Conservation (phyloP, 257 asterid genomes). For the Marsdenia floribunda region DNA sequence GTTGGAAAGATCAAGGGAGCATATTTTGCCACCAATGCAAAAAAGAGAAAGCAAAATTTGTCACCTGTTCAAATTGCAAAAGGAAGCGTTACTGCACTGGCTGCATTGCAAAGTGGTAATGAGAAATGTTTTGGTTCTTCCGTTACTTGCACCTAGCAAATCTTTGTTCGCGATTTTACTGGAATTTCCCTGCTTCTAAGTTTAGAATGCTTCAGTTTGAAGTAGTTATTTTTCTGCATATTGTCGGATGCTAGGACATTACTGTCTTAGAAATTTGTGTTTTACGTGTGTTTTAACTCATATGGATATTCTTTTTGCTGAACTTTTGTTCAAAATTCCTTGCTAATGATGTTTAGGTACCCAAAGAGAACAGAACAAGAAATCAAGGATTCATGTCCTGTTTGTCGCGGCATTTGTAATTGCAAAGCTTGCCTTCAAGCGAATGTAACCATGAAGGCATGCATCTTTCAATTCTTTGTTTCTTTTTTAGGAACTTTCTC, state of each 20-base stretch:
- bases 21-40: slow-evolving; percentile 67
- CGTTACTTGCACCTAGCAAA: background rate
- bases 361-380: slow-evolving; percentile 53
- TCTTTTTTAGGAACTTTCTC: slow-evolving; percentile 4
- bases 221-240: background rate
- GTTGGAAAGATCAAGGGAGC: slow-evolving; percentile 27
- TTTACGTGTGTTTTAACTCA: background rate
- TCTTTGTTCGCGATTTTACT: background rate
- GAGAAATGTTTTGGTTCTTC: slow-evolving; percentile 9
- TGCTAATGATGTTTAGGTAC: slow-evolving; percentile 44
- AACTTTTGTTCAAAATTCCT: background rate
- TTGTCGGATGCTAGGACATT: background rate
- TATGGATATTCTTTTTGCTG: background rate
- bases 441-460: slow-evolving; percentile 38
- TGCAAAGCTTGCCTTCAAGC: slow-evolving; percentile 69
- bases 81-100: slow-evolving; percentile 55
- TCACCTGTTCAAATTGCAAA: slow-evolving; percentile 59
- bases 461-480: slow-evolving; percentile 10
- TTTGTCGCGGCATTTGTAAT: slow-evolving; percentile 68
- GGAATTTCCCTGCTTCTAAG: background rate
- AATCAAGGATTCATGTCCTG: slow-evolving; percentile 51
- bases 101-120: slow-evolving; percentile 69
- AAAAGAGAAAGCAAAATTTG: slow-evolving; percentile 25
- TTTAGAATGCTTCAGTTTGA: background rate
- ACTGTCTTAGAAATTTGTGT: background rate